Evolutionary conservation across 2,329 filamentous ascomycete species (phyloP).

Genomic region (Sphaceloma murrayae): DNA sequence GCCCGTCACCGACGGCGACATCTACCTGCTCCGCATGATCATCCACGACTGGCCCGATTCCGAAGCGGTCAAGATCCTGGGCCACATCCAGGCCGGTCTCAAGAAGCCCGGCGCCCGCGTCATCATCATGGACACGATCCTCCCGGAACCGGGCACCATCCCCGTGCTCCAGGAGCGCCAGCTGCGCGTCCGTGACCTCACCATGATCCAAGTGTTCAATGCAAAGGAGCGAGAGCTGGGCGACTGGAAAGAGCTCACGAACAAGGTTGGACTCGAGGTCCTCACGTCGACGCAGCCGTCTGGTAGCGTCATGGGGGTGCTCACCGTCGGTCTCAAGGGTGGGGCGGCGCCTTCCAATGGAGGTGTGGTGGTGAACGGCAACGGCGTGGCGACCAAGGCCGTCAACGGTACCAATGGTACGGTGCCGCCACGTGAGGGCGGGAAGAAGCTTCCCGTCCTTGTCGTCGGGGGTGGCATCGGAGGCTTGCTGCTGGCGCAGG

Average conservation of each 20-base stretch:
- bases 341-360: neutral
- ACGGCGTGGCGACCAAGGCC: neutral
- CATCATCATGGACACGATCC: constrained; percentile 23
- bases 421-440: neutral
- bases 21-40: constrained; percentile 24
- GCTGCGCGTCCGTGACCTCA: constrained; percentile 21
- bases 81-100: constrained; percentile 19
- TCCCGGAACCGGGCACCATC: constrained; percentile 19
- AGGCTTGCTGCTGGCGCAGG: constrained; percentile 25
- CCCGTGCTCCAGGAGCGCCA: constrained; percentile 20
- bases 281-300: constrained; percentile 18
- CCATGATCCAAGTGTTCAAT: constrained; percentile 24
- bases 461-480: constrained; percentile 24
- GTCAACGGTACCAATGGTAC: constrained; percentile 10
- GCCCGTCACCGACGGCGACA: constrained; percentile 25
- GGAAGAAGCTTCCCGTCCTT: constrained; percentile 18
- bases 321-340: constrained; percentile 15
- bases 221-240: constrained; percentile 22
- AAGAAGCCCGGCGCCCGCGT: constrained; percentile 22
- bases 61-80: constrained; percentile 21
- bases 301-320: constrained; percentile 21
- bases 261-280: constrained; percentile 17
- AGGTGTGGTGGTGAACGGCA: constrained; percentile 8
- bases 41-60: constrained; percentile 26
- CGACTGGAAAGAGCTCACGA: constrained; percentile 20